Evolutionary conservation across 2,329 filamentous ascomycete genomes (phyloP).

Genomic region (Calonectria montana): DNA sequence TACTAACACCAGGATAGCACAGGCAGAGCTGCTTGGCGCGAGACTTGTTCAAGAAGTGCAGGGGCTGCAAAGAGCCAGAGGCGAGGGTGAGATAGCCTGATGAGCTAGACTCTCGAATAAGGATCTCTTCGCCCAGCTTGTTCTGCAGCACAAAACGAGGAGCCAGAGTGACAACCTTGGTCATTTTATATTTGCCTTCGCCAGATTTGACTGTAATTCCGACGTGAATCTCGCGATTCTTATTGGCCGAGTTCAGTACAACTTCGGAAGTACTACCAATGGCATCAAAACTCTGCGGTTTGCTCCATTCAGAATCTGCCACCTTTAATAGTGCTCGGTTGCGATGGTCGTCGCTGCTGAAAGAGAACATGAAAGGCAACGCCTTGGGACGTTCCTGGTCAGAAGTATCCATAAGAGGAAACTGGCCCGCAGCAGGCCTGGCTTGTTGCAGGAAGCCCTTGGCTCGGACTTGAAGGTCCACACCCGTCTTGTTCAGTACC

Average conservation of each 20-base stretch:
- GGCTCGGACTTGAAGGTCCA: conserved; percentile 87
- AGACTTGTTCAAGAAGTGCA: conserved; percentile 89
- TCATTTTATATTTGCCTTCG: conserved; percentile 97
- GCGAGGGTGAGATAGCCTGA: conserved; percentile 85
- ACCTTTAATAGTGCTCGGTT: conserved; percentile 91
- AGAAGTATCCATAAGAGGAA: conserved; percentile 62
- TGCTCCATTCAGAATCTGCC: conserved; percentile 94
- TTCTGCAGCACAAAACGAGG: conserved; percentile 96
- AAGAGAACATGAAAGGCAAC: conserved; percentile 96
- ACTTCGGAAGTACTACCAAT: conserved; percentile 94
- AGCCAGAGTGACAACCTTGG: conserved; percentile 92
- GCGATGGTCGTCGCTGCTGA: conserved; percentile 85
- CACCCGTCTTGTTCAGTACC: conserved; percentile 92
- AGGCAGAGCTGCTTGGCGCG: conserved; percentile 89
- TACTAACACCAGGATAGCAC: conserved; percentile 93
- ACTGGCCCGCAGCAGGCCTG: conserved; percentile 85
- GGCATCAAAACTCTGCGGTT: conserved; percentile 96
- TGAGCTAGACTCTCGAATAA: conserved; percentile 91
- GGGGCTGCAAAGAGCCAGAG: conserved; percentile 81
- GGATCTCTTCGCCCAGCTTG: conserved; percentile 87
- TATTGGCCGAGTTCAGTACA: conserved; percentile 78
- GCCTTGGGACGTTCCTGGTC: conserved; percentile 75
- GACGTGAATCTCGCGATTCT: conserved; percentile 85
- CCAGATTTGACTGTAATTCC: conserved; percentile 91
- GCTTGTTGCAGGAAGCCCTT: conserved; percentile 90